Evolutionary conservation across 2,329 filamentous ascomycete species (phyloP).

Genomic region (Sporothrix sp.): DNA sequence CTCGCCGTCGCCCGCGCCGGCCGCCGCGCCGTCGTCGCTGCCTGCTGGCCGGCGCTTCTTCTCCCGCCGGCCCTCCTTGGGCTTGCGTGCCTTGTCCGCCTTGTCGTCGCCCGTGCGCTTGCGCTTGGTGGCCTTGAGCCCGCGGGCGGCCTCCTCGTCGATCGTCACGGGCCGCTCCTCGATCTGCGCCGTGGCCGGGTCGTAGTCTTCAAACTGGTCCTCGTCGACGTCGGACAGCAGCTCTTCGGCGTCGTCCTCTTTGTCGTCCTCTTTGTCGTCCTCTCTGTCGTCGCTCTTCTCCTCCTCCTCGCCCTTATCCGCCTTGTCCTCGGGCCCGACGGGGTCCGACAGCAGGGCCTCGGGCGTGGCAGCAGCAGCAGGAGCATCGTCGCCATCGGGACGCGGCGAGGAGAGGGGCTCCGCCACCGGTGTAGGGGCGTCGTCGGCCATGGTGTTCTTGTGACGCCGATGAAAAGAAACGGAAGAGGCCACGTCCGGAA

Average conservation of each 20-base stretch:
- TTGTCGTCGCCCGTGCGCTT: constrained; percentile 47
- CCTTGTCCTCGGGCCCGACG: constrained; percentile 20
- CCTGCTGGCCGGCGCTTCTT: constrained; percentile 45
- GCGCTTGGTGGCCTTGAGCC: constrained; percentile 54
- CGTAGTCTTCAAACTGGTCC: constrained; percentile 60
- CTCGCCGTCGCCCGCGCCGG: constrained; percentile 30
- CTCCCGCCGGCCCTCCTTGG: constrained; percentile 61
- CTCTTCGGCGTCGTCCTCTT: constrained; percentile 46
- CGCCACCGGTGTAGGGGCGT: background rate
- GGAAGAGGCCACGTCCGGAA: no score
- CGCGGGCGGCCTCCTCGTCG: constrained; percentile 55
- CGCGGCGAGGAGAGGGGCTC: no score
- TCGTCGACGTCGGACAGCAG: constrained; percentile 60
- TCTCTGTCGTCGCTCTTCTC: constrained; percentile 20
- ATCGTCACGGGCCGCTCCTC: constrained; percentile 57
- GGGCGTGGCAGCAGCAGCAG: background rate
- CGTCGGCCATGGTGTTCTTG: constrained; percentile 5
- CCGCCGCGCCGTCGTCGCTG: constrained; percentile 40
- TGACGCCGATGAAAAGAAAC: no score
- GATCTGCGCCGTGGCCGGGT: constrained; percentile 52
- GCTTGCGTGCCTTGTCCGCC: constrained; percentile 46
- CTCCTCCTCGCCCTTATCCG: background rate
- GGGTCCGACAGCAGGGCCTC: background rate
- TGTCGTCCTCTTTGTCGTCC: constrained; percentile 28
- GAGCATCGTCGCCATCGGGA: constrained; percentile 7